Evolutionary conservation across 106 monocot genomes (phyloP).

Genomic region (Platanthera guangdongensis): DNA sequence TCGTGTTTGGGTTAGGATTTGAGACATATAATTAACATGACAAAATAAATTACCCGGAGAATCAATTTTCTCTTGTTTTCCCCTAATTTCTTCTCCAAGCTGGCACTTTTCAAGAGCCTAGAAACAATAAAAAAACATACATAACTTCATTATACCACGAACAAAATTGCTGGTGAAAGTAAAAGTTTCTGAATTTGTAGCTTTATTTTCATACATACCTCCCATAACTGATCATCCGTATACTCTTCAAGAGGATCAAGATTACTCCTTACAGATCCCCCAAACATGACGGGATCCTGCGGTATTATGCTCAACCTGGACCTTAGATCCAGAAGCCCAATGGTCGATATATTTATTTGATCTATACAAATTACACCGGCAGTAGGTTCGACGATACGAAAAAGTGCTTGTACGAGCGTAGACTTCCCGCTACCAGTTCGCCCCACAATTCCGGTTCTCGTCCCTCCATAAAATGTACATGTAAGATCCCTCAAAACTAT

Average conservation of each 20-base stretch:
- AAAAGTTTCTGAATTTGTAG: neutral
- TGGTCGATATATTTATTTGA: constrained; percentile 11
- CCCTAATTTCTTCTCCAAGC: constrained; percentile 7
- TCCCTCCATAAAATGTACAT: constrained; percentile 26
- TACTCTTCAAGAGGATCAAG: constrained; percentile 24
- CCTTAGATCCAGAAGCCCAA: constrained; percentile 20
- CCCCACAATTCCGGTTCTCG: constrained; percentile 12
- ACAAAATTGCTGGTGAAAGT: no score
- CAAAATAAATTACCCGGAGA: constrained; percentile 1
- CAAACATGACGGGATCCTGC: constrained; percentile 26
- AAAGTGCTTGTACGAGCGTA: constrained; percentile 14
- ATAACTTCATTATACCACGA: neutral
- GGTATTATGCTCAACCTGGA: constrained; percentile 17
- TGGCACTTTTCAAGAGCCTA: constrained; percentile 4
- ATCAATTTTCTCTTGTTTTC: neutral
- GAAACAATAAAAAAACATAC: neutral
- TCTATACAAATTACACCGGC: constrained; percentile 16
- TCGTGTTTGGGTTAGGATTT: neutral
- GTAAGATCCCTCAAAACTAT: constrained; percentile 15
- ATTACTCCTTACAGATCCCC: constrained; percentile 23
- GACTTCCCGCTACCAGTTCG: constrained; percentile 26
- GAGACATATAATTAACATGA: neutral
- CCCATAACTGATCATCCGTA: constrained; percentile 25
- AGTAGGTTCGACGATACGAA: constrained; percentile 21
- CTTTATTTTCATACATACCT: constrained; percentile 13